Evolutionary conservation across 2,329 filamentous ascomycete genomes (phyloP).

Genomic region (Neocatenulostroma microsporum): DNA sequence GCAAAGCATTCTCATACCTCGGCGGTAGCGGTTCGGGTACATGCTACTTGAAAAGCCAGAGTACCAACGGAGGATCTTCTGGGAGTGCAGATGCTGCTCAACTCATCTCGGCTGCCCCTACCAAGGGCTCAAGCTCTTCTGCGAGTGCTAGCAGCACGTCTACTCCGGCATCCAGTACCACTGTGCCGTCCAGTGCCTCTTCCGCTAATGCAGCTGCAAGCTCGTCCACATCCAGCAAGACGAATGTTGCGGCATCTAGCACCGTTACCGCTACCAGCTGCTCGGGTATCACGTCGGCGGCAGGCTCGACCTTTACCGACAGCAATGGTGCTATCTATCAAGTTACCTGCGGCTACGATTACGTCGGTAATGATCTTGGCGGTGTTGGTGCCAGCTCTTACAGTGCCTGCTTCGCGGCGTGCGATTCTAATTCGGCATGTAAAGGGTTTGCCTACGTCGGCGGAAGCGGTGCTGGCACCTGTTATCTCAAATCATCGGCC

Average conservation of each 20-base stretch:
- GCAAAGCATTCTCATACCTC: slow-evolving; percentile 11
- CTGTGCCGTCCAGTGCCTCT: no score
- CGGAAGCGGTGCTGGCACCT: slow-evolving; percentile 12
- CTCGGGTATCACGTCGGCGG: slow-evolving; percentile 4
- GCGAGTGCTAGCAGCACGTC: no score
- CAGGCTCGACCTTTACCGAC: slow-evolving; percentile 1
- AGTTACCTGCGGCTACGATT: slow-evolving; percentile 3
- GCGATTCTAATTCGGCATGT: slow-evolving; percentile 13
- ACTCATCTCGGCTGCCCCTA: slow-evolving; percentile 1
- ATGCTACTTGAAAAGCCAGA: slow-evolving; percentile 13
- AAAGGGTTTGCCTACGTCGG: slow-evolving; percentile 15
- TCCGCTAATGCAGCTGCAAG: neutral
- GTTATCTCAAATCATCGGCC: slow-evolving; percentile 11
- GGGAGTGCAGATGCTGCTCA: slow-evolving; percentile 1
- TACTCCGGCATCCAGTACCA: neutral
- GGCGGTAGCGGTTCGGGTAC: slow-evolving; percentile 5
- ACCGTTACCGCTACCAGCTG: slow-evolving; percentile 3
- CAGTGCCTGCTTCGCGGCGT: slow-evolving; percentile 10
- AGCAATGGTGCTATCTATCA: slow-evolving; percentile 1
- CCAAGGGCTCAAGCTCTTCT: neutral
- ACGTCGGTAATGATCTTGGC: slow-evolving; percentile 5
- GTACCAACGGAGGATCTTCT: neutral
- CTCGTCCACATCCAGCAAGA: neutral
- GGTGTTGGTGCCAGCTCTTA: slow-evolving; percentile 2
- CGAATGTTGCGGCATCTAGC: neutral